Evolutionary conservation across 768 basidiomycete species (phyloP).

Genomic region (Dioszegia crocea): DNA sequence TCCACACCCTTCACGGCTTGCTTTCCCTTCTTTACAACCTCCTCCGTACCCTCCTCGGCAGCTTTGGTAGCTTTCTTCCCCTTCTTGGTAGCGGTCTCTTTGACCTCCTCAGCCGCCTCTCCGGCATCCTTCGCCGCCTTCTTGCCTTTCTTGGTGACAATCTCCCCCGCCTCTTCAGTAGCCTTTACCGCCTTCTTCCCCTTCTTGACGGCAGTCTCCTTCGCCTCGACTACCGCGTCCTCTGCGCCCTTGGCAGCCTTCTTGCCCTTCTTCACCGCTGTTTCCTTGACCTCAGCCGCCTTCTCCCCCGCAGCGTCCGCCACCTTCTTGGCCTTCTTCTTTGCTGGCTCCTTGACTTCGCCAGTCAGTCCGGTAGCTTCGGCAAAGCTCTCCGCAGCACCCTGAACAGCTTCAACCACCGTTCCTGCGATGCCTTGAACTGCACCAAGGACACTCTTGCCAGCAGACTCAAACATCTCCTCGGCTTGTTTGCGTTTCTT

Average conservation of each 20-base stretch:
- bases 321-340: not conserved
- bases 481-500: conserved; percentile 44
- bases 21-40: conserved; percentile 28
- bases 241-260: conserved; percentile 2
- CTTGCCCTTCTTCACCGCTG: conserved; percentile 6
- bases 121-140: conserved; percentile 11
- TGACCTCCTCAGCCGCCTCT: conserved; percentile 14
- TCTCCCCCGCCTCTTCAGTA: not conserved
- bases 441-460: conserved; percentile 26
- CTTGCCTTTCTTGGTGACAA: conserved; percentile 24
- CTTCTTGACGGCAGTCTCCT: conserved; percentile 6
- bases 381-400: conserved; percentile 27
- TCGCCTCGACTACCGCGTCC: conserved; percentile 4
- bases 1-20: conserved; percentile 16
- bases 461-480: conserved; percentile 32
- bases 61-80: conserved; percentile 14
- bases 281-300: conserved; percentile 7
- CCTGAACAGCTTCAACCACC: conserved; percentile 24
- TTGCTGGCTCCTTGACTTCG: conserved; percentile 11
- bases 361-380: conserved; percentile 28
- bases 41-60: conserved; percentile 8
- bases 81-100: conserved; percentile 9
- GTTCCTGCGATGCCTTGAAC: conserved; percentile 23
- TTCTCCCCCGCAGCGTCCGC: not conserved
- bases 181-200: conserved; percentile 1